Evolutionary conservation across 208 protist genomes (phyloP), one percentile per base, ranked within the genome.

Genomic region (Wallacemonas collosoma): DNA sequence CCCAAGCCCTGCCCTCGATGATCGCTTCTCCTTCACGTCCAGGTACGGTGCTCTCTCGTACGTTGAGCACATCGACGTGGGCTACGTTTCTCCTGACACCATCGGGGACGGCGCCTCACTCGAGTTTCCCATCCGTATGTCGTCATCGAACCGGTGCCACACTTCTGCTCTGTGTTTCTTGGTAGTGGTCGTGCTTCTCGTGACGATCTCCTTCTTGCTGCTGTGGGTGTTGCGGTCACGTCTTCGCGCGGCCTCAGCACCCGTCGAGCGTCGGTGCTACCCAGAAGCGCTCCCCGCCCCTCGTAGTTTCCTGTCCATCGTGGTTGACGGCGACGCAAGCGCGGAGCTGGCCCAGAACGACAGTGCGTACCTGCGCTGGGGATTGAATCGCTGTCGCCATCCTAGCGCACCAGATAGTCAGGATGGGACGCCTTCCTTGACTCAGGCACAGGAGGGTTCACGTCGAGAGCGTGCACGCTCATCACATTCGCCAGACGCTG

Each of bases 191-290:
- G 8, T 50, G 45, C 45, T 50, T 50, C 8, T 12, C 8, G 12
- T 14, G 8, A 1, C 45, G 45, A 50, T 50, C 12, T 6, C 45
- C 8, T 50, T 50, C 12, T 50, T 65, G 38, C 6, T 65, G 40
- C n/a, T 65, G 43, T 65, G 36, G 60, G 4, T 65, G 2, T 4
- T 45, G 60, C 60, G 50, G 43, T 65, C 41, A 4, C 60, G 60
- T 0, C 43, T 65, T 38, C 60, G 38, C 5, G 60, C 38, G 15
- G 60, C 17, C 15, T 38, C 36, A 6, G 60, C 60, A 4, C 60
- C 60, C 3, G 60, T 65, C 41, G 60, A 65, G 60, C 60, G 60
- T n/a, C 60, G 60, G 11, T 65, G n/a, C 41, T 65, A 51, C 60
- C 60, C 60, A 4, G 60, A 65, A 6, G 60, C 60, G 1, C 43